Evolutionary conservation across 2,329 filamentous ascomycete genomes (phyloP), one percentile per base, ranked within the genome.

Genomic region (Corniculantispora saksenae): DNA sequence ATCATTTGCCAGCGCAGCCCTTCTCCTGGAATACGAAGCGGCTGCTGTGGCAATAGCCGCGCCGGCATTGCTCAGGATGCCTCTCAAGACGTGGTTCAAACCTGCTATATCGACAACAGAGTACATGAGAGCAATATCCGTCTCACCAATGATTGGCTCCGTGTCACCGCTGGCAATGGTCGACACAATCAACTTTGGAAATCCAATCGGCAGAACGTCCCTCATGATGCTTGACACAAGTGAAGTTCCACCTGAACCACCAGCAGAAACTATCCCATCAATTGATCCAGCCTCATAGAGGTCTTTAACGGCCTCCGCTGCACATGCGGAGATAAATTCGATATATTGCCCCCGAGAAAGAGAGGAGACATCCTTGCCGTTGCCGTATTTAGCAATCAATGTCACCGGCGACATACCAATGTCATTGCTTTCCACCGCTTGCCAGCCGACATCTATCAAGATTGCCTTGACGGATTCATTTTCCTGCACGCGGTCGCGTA

Each of bases 71-170:
- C 78, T 75, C 8, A 92, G 73, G 0, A 91, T 82, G 2, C 78
- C 77, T 8, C 80, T 79, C 17, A 91, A 75, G 3, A 91, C 77
- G 1, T 80, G 75, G 67, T 91, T 92, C 12, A 85, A 73, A 0
- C 90, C 90, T 1, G 89, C 87, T 59, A 92, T 83, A 65, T 92
- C 90, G 17, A 91, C 89, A 1, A 92, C 87, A 19, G 84, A 88
- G 70, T 91, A 89, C 84, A 91, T 89, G 76, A 92, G 82, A 0
- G 84, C 85, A 55, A 91, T 88, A 67, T 92, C 90, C 0, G 84
- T 86, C 73, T 91, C 89, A 48, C 85, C 88, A 1, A 92, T 80
- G n/a, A 90, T 84, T 0, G 84, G 83, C 0, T 82, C 82, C 1
- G 87, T 86, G 67, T 92, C 86, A 3, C 89, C 88, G 38, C 86